Percentiles rank a stretch among this genome's conserved stretches.
Conservation (phyloP, 2,329 filamentous ascomycete species). For the Chaetomium sp. region DNA sequence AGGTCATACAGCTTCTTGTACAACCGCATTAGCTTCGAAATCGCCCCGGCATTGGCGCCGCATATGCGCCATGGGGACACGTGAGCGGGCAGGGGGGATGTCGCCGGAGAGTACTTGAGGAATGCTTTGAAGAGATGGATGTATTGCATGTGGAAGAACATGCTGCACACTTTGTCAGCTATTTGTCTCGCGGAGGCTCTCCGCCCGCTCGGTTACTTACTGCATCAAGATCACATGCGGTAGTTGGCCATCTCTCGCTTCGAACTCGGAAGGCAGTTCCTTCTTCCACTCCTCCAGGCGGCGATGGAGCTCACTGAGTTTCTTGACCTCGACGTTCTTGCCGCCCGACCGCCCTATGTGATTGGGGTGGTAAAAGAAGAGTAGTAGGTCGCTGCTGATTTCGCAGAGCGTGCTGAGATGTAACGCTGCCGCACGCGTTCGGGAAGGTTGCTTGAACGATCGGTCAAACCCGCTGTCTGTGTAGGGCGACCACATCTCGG, state of each 20-base stretch:
- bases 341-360: slow-evolving; percentile 57
- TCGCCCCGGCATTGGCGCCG: slow-evolving; percentile 79
- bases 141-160: slow-evolving; percentile 95
- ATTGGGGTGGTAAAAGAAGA: slow-evolving; percentile 84
- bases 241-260: slow-evolving; percentile 81
- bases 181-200: background rate
- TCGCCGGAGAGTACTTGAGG: slow-evolving; percentile 75
- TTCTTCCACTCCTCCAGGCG: slow-evolving; percentile 85
- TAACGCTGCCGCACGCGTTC: slow-evolving; percentile 73
- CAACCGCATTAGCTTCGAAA: slow-evolving; percentile 88
- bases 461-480: slow-evolving; percentile 75
- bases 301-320: slow-evolving; percentile 84
- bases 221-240: slow-evolving; percentile 76
- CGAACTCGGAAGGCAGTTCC: slow-evolving; percentile 76
- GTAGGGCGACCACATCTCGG: slow-evolving; percentile 79
- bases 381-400: slow-evolving; percentile 84
- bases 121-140: slow-evolving; percentile 96
- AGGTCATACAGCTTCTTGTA: slow-evolving; percentile 91
- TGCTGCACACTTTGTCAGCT: slow-evolving; percentile 47
- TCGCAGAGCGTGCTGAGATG: slow-evolving; percentile 82
- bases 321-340: slow-evolving; percentile 82
- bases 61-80: slow-evolving; percentile 88
- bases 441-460: slow-evolving; percentile 67
- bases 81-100: slow-evolving; percentile 76
- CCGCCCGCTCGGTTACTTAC: slow-evolving; percentile 48